A percentile compares a stretch with the other conserved stretches of the same genome.
These are phyloP conservation scores for Podila epigama DNA, from an alignment of 192 early-diverging fungal genomes.

Conservation along the genomic window DNA sequence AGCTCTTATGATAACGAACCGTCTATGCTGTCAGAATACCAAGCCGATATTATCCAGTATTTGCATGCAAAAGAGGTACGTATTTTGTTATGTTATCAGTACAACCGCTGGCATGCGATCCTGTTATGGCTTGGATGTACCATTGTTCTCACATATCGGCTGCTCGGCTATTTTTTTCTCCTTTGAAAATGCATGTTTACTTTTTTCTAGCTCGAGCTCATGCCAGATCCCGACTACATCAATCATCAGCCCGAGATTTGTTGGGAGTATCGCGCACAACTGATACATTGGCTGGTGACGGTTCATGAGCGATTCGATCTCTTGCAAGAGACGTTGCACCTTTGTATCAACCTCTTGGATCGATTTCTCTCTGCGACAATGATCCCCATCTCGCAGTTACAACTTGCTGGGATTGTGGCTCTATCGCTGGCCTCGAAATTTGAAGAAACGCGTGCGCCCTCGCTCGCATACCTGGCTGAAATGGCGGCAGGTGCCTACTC, in stretches of 20 bases:
- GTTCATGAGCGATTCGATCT: conserved; percentile 65
- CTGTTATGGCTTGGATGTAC: no score
- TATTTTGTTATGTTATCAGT: not conserved
- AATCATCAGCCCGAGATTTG: conserved; percentile 50
- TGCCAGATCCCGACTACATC: conserved; percentile 63
- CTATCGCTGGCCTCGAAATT: conserved; percentile 65
- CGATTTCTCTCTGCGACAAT: conserved; percentile 61
- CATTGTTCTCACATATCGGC: no score
- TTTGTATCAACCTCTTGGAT: conserved; percentile 65
- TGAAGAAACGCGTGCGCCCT: conserved; percentile 63
- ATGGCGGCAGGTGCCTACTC: conserved; percentile 56
- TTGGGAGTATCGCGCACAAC: conserved; percentile 59
- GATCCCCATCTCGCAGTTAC: conserved; percentile 58
- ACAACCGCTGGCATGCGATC: no score
- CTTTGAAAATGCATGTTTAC: not conserved
- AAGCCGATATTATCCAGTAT: conserved; percentile 69
- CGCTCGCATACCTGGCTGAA: conserved; percentile 57
- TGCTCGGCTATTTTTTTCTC: no score
- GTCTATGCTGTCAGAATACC: conserved; percentile 63
- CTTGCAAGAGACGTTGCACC: conserved; percentile 65
- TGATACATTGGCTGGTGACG: conserved; percentile 66
- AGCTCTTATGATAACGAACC: conserved; percentile 48
- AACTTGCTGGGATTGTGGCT: conserved; percentile 60
- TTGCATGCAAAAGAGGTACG: conserved; percentile 65
- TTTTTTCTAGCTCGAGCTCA: conserved; percentile 30